Evolutionary conservation across 331 rosid species (phyloP), one percentile per base, ranked within the genome.

Genomic region (Stylosanthes scabra): DNA sequence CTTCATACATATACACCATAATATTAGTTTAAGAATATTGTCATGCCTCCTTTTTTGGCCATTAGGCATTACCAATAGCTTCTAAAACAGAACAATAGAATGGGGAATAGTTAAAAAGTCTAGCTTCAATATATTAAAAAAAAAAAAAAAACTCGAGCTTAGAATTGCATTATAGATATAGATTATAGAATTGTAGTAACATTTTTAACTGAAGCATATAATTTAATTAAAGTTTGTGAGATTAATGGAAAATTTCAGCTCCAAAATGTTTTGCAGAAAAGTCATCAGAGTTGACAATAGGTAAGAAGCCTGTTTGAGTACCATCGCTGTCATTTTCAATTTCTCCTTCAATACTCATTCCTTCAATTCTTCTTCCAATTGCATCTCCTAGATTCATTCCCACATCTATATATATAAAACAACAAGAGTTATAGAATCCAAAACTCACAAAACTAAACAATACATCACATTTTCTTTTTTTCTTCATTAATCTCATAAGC

Each of bases 311-410:
- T 1, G 75, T 60, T 84, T 84, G 91, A 67, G 93, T 87, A 7
- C 94, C 89, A 8, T 88, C 92, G 4, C 85, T 78, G 11, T 90
- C 95, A 31, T 56, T 81, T 45, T 93, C 96, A 29, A 93, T 58
- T 68, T 90, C 96, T 16, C 96, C 95, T 29, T 90, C 97, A 9
- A 93, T 58, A 9, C 79, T 88, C 59, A 88, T 62, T 62, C 93
- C 2, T n/a, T n/a, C n/a, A n/a, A n/a, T 3, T 90, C 90, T 73
- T 80, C 90, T 74, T 62, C 77, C 73, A 11, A 62, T 3, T 0
- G 75, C 70, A 68, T 80, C 90, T 63, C 68, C 86, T 20, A 59
- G n/a, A n/a, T n/a, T 67, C 6, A 44, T 25, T 67, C 78, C 84
- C 78, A 77, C 77, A 44, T 82, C 93, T n/a, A n/a, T 80, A 11